Conservation (phyloP, 2,329 filamentous ascomycete species). For the Pyrenophora seminiperda region DNA sequence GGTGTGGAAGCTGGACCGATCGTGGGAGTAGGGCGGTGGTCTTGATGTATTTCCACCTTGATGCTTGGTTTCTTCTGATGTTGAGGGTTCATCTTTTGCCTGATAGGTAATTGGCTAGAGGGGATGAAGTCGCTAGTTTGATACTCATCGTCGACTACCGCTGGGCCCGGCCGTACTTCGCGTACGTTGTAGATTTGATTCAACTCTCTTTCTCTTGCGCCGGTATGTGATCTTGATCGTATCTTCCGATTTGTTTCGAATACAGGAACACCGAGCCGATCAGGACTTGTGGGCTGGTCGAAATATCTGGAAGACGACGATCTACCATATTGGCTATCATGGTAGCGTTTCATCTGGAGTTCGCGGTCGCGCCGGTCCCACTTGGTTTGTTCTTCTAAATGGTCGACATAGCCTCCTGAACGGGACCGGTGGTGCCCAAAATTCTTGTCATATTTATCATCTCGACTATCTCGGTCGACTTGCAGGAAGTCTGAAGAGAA, state of each 20-base stretch:
- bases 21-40: constrained; percentile 8
- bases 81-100: constrained; percentile 6
- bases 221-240: constrained; percentile 16
- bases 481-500: constrained; percentile 21
- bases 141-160: constrained; percentile 9
- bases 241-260: constrained; percentile 19
- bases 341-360: constrained; percentile 31
- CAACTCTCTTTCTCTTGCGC: constrained; percentile 7
- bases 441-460: neutral
- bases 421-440: constrained; percentile 25
- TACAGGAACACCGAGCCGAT: constrained; percentile 30
- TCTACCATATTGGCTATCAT: constrained; percentile 12
- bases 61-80: constrained; percentile 24
- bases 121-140: constrained; percentile 14
- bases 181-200: constrained; percentile 20
- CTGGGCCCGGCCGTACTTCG: constrained; percentile 21
- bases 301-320: neutral
- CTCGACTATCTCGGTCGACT: constrained; percentile 7
- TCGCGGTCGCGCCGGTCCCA: constrained; percentile 27
- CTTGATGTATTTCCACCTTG: constrained; percentile 33
- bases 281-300: constrained; percentile 15
- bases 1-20: neutral
- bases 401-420: constrained; percentile 32
- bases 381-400: constrained; percentile 26
- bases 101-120: constrained; percentile 11